Evolutionary conservation across 176 grass and related monocot genomes (phyloP).

Genomic region (Alopecurus myosuroides): DNA sequence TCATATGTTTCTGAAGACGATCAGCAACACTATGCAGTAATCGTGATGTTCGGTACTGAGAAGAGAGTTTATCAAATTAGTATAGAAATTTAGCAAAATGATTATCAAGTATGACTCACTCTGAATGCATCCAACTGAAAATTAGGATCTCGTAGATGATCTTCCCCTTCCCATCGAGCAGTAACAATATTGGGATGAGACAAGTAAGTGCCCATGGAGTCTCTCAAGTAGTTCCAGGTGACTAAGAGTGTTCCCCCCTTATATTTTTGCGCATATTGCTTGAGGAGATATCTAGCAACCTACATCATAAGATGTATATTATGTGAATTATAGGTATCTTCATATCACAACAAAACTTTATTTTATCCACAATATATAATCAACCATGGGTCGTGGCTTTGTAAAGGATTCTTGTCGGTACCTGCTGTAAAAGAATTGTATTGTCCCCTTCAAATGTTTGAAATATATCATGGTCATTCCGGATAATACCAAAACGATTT

Average conservation of each 20-base stretch:
- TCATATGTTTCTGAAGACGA: too few species aligned
- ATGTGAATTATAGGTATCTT: neutral
- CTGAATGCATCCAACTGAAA: slow-evolving; percentile 97
- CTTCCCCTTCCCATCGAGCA: slow-evolving; percentile 87
- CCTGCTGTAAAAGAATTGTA: too few species aligned
- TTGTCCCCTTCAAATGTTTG: too few species aligned
- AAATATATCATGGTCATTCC: too few species aligned
- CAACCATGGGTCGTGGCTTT: neutral
- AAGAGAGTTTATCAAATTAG: too few species aligned
- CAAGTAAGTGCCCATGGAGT: slow-evolving; percentile 86
- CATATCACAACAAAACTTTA: neutral
- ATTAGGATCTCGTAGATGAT: slow-evolving; percentile 88
- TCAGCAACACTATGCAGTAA: too few species aligned
- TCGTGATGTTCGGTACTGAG: too few species aligned
- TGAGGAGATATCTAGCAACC: slow-evolving; percentile 86
- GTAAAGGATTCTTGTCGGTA: neutral
- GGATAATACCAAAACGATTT: too few species aligned
- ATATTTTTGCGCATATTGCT: slow-evolving; percentile 90
- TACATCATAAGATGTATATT: slow-evolving; percentile 19
- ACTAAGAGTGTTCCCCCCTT: slow-evolving; percentile 75
- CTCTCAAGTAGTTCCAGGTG: slow-evolving; percentile 97
- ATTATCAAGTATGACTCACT: slow-evolving; percentile 29
- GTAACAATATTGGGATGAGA: slow-evolving; percentile 91
- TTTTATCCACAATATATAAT: neutral
- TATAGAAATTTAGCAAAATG: slow-evolving; percentile 79